Percentiles rank a stretch among this genome's conserved stretches.
Evolutionary conservation across 2,329 filamentous ascomycete genomes (phyloP).

Genomic region (Colletotrichum sp.): DNA sequence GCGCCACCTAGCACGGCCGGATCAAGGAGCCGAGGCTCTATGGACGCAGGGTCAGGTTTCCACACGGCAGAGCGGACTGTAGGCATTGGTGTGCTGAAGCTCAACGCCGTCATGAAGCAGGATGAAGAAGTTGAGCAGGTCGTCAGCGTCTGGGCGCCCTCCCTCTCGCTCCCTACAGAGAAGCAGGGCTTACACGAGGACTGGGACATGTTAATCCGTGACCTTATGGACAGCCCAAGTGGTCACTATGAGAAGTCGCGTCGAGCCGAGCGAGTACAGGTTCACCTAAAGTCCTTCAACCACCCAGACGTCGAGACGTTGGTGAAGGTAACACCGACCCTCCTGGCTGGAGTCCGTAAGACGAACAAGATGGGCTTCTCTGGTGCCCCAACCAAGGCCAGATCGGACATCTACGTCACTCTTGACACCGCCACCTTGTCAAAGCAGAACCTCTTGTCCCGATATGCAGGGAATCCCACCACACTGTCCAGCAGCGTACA

Average conservation of each 20-base stretch:
- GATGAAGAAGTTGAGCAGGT: slow-evolving; percentile 76
- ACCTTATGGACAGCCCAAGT: slow-evolving; percentile 75
- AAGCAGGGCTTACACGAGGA: slow-evolving; percentile 65
- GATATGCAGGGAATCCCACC: slow-evolving; percentile 75
- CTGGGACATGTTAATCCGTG: slow-evolving; percentile 76
- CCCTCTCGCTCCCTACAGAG: slow-evolving; percentile 57
- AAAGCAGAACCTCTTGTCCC: slow-evolving; percentile 72
- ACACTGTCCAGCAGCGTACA: slow-evolving; percentile 66
- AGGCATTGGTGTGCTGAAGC: slow-evolving; percentile 77
- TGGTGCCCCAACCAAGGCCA: slow-evolving; percentile 83
- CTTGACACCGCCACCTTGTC: slow-evolving; percentile 80
- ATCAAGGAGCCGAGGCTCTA: slow-evolving; percentile 42
- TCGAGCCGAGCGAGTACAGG: slow-evolving; percentile 76
- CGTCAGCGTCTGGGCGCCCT: slow-evolving; percentile 77
- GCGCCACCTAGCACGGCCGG: slow-evolving; percentile 60
- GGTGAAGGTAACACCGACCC: slow-evolving; percentile 85
- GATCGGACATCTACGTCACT: slow-evolving; percentile 95
- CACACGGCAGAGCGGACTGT: slow-evolving; percentile 70
- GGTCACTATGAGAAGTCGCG: slow-evolving; percentile 76
- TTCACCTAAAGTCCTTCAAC: slow-evolving; percentile 80
- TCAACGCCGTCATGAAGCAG: slow-evolving; percentile 77
- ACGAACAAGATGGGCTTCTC: slow-evolving; percentile 94
- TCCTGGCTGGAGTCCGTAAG: slow-evolving; percentile 80
- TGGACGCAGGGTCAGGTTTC: slow-evolving; percentile 33
- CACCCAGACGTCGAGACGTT: slow-evolving; percentile 79